Conservation (phyloP, 192 early-diverging fungal genomes). For the Backusella circina region DNA sequence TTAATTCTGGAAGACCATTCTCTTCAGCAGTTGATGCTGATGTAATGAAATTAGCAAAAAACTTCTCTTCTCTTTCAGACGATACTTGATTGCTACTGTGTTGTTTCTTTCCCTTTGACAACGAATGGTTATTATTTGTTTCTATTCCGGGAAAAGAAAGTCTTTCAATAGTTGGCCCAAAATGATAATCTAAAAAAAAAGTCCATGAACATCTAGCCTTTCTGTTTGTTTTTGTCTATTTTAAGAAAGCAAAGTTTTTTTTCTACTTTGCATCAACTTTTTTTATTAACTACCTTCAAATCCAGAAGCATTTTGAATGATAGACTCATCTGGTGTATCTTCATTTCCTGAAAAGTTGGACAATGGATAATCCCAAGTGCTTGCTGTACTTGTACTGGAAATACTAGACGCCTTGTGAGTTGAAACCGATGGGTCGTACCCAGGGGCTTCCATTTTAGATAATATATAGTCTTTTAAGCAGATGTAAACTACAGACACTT, state of each 20-base stretch:
- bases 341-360: conserved; percentile 14
- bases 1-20: neutral
- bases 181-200: conserved; percentile 10
- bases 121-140: neutral
- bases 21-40: conserved; percentile 2
- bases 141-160: neutral
- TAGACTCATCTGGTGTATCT: neutral
- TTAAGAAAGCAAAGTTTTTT: neutral
- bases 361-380: conserved; percentile 1
- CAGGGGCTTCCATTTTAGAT: conserved; percentile 10
- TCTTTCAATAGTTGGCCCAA: conserved; percentile 16
- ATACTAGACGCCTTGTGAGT: conserved; percentile 21
- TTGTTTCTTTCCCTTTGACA: neutral
- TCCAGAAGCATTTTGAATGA: neutral
- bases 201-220: neutral
- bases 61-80: conserved; percentile 31
- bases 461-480: neutral
- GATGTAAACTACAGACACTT: neutral
- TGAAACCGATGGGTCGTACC: conserved; percentile 10
- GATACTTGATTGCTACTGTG: neutral
- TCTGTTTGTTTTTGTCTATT: neutral
- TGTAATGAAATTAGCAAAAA: conserved; percentile 42
- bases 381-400: conserved; percentile 10
- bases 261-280: neutral
- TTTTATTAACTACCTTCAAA: conserved; percentile 17